These are phyloP conservation scores for Saturnispora mendoncae DNA, from an alignment of 805 yeast genomes.

Conservation along the genomic window DNA sequence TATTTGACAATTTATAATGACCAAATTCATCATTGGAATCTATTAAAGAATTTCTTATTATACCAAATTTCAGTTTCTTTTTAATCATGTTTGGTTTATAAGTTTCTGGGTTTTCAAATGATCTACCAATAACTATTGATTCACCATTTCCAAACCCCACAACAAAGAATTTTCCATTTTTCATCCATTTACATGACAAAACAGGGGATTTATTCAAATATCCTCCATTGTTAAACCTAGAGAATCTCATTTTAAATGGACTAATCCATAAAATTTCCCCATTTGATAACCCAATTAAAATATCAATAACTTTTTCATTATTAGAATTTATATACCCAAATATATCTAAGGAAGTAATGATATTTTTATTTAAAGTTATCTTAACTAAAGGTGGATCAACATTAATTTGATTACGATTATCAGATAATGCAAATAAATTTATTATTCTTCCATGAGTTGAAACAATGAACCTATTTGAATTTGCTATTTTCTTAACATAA, in stretches of 20 bases:
- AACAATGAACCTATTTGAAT: constrained; percentile 29
- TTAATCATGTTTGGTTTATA: constrained; percentile 13
- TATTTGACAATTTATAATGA: constrained; percentile 53
- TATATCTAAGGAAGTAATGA: constrained; percentile 34
- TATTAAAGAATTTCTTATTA: background rate
- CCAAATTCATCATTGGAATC: constrained; percentile 30
- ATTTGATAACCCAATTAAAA: constrained; percentile 52
- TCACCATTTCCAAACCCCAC: constrained; percentile 62
- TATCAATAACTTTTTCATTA: constrained; percentile 36
- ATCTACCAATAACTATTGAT: constrained; percentile 42
- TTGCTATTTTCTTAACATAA: constrained; percentile 22
- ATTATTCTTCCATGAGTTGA: constrained; percentile 43
- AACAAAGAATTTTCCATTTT: constrained; percentile 38
- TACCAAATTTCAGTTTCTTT: background rate
- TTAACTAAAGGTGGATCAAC: constrained; percentile 37
- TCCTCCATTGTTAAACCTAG: constrained; percentile 45
- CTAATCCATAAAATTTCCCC: constrained; percentile 64
- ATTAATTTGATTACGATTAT: constrained; percentile 34
- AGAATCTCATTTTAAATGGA: constrained; percentile 38
- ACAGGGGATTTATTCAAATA: constrained; percentile 35
- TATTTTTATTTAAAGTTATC: constrained; percentile 31
- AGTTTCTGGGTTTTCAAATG: constrained; percentile 37
- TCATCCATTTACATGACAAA: constrained; percentile 40
- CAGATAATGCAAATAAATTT: constrained; percentile 36
- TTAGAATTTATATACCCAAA: constrained; percentile 21